Conservation (phyloP, 148 eudicot species). For the Selenicereus undatus region DNA sequence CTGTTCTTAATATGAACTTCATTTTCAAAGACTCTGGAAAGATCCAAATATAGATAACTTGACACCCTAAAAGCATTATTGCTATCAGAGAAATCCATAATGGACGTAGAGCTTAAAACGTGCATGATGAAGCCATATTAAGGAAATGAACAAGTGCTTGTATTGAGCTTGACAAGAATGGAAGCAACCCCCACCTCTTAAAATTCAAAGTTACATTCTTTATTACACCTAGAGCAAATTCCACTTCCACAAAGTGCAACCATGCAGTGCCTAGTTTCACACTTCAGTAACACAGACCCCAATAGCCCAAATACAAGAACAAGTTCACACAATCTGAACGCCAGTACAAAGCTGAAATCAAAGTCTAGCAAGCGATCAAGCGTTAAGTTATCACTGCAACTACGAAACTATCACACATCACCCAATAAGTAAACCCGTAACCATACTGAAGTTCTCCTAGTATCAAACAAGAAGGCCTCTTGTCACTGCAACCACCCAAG, state of each 20-base stretch:
- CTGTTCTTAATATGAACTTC: too few relatives aligned
- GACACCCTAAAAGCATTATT: too few relatives aligned
- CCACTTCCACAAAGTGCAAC: neutral
- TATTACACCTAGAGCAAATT: neutral
- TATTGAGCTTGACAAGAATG: neutral
- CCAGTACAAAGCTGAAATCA: neutral
- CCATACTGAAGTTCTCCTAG: neutral
- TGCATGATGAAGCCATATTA: neutral
- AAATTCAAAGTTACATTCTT: neutral
- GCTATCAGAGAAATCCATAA: too few relatives aligned
- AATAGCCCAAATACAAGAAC: neutral
- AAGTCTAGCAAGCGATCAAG: neutral
- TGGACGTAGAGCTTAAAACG: too few relatives aligned
- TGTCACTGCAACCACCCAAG: constrained; percentile 24
- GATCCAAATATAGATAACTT: too few relatives aligned
- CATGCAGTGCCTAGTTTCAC: neutral
- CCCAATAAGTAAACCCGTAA: neutral
- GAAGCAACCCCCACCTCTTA: too few relatives aligned
- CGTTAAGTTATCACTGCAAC: neutral
- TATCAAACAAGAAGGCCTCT: constrained; percentile 23
- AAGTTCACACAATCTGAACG: neutral
- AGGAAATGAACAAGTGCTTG: neutral
- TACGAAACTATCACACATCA: constrained; percentile 1
- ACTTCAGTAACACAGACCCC: neutral
- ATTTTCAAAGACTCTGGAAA: too few relatives aligned